Evolutionary conservation across 208 protist genomes (phyloP).

Genomic region (Acanthamoeba divionensis): DNA sequence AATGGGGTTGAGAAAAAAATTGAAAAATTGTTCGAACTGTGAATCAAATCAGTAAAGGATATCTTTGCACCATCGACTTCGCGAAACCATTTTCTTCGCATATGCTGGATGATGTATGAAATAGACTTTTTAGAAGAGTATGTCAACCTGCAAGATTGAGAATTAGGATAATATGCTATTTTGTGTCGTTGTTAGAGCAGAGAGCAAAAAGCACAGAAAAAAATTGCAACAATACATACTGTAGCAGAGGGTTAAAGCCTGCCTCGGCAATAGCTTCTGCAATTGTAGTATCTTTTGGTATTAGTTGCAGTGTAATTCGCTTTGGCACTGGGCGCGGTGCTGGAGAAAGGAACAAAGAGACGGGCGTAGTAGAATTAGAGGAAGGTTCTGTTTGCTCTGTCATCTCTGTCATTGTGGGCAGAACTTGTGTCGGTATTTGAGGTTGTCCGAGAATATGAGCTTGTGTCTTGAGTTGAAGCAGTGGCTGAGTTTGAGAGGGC

Average conservation of each 20-base stretch:
- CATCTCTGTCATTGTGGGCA: too few relatives aligned
- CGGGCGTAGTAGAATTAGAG: too few relatives aligned
- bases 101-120: conserved; percentile 42
- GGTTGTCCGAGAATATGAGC: too few relatives aligned
- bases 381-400: too few relatives aligned
- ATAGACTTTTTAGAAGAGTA: conserved; percentile 3
- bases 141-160: too few relatives aligned
- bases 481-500: too few relatives aligned
- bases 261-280: background rate
- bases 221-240: background rate
- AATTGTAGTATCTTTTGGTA: background rate
- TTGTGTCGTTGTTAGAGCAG: background rate
- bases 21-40: too few relatives aligned
- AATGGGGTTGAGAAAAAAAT: background rate
- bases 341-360: too few relatives aligned
- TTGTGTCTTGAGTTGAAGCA: too few relatives aligned
- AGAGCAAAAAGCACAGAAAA: background rate
- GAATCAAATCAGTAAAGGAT: background rate
- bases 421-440: too few relatives aligned
- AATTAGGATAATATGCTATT: too few relatives aligned
- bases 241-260: conserved; percentile 32
- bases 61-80: background rate
- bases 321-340: background rate
- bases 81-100: conserved; percentile 17
- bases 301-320: conserved; percentile 8